Percentiles rank a stretch among this genome's conserved stretches.
phyloP scores from a whole-genome alignment of 495 filamentous ascomycete genomes.

The Penicillium cosmopolitanum region DNA sequence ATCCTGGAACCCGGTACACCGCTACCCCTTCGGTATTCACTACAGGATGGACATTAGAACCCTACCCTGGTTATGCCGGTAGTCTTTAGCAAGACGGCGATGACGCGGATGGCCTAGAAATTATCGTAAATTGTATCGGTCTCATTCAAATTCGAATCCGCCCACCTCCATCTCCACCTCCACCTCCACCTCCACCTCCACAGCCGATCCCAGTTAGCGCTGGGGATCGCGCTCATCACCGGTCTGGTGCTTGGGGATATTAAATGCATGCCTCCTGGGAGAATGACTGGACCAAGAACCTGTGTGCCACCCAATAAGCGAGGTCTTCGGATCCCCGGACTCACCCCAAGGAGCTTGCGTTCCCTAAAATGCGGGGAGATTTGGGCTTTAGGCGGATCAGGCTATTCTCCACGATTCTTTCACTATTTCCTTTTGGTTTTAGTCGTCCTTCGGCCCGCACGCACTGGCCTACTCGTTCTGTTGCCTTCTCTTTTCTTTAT shows the following conservation, averaged over 20 bases:
- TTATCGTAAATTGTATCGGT: neutral
- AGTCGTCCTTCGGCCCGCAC: slow-evolving; percentile 11
- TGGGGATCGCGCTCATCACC: slow-evolving; percentile 16
- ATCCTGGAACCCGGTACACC: neutral
- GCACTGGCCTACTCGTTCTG: slow-evolving; percentile 5
- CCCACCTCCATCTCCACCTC: neutral
- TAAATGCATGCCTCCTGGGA: neutral
- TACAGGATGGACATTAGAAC: neutral
- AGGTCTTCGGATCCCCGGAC: slow-evolving; percentile 17
- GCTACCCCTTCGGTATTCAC: slow-evolving; percentile 10
- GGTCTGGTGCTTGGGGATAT: slow-evolving; percentile 1
- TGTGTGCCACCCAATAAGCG: slow-evolving; percentile 18
- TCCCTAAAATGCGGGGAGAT: slow-evolving; percentile 29
- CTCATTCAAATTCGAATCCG: neutral
- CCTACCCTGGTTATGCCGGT: slow-evolving; percentile 11
- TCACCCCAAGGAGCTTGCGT: slow-evolving; percentile 3
- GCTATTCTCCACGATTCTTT: slow-evolving; percentile 16
- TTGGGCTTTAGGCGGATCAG: slow-evolving; percentile 22
- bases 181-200: neutral
- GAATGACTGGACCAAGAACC: neutral
- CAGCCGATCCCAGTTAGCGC: slow-evolving; percentile 4
- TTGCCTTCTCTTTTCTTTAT: slow-evolving; percentile 5
- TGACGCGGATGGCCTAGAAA: slow-evolving; percentile 6
- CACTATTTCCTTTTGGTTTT: slow-evolving; percentile 17
- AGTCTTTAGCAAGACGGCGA: slow-evolving; percentile 17